Base-by-base conservation (phyloP, 257 asterid species). In the Primulina eburnea region DNA sequence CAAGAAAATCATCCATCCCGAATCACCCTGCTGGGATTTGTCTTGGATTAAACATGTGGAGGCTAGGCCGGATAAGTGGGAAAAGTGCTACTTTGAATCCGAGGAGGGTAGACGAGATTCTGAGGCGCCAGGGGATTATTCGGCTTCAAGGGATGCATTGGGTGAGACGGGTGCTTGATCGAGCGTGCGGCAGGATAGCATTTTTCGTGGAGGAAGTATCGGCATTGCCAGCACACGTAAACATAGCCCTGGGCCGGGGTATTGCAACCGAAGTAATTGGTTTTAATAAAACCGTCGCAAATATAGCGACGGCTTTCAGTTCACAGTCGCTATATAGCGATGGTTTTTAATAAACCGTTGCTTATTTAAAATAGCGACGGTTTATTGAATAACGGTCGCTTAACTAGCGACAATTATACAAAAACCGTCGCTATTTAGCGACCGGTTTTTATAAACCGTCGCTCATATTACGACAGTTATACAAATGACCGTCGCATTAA, bases 201-300 rank as follows among this genome's bases (percentile, higher is more conserved):
- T 10, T 82, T 81, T 2, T 86, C 90, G 59, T 86, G 88, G 32
- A 88, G 77, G 75, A 84, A 88, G 69, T 83, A 85, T 38, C 67
- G 78, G 80, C 96, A 88, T 21, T 81, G 84, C 89, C 90, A 84
- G 35, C 95, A 88, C 0, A 62, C 83, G 68, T 80, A 84, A 0
- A 81, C 57, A 55, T 64, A 29, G 82, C 87, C 90, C 0, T 83
- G 37, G 1, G 77, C 83, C 0, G 82, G 73, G 4, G 79, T 73
- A 38, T 77, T 74, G 78, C 96, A 88, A 0, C 88, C 96, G 10
- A 88, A 81, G 43, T 92, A 84, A 43, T 65, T 80, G 84, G n/a
- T n/a, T n/a, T n/a, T n/a, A n/a, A n/a, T n/a, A n/a, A n/a, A n/a
- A n/a, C n/a, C n/a, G n/a, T n/a, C n/a, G n/a, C n/a, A n/a, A n/a